Conservation (phyloP, 164 flowering plant species). For the Berberis vulgaris region DNA sequence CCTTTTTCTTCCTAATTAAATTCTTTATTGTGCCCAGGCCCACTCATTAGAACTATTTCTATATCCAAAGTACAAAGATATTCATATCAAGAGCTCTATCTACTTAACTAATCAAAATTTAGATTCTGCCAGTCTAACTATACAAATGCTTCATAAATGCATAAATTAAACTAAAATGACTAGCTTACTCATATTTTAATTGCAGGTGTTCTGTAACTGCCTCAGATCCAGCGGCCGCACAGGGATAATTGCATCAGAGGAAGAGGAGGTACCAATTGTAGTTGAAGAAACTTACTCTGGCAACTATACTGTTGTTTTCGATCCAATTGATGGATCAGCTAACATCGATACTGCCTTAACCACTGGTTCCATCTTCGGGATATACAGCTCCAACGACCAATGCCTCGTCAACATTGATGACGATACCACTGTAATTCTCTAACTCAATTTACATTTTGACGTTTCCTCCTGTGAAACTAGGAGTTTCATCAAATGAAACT, state of each 20-base stretch:
- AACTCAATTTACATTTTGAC: background rate
- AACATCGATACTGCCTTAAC: constrained; percentile 53
- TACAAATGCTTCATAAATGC: too few species aligned
- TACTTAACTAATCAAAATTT: too few species aligned
- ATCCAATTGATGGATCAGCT: constrained; percentile 64
- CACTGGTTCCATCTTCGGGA: constrained; percentile 68
- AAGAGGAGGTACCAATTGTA: constrained; percentile 68
- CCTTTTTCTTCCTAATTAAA: background rate
- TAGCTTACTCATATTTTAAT: background rate
- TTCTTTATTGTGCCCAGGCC: background rate
- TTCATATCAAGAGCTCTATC: too few species aligned
- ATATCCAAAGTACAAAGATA: background rate
- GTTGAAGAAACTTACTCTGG: constrained; percentile 69
- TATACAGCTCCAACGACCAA: constrained; percentile 50
- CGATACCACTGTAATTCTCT: constrained; percentile 36
- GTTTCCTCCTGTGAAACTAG: background rate
- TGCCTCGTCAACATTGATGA: constrained; percentile 51
- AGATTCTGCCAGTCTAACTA: background rate
- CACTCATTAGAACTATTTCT: background rate
- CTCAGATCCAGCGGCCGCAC: constrained; percentile 55
- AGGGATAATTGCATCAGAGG: constrained; percentile 64
- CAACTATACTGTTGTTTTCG: constrained; percentile 64
- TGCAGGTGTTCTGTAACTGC: constrained; percentile 61
- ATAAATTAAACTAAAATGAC: too few species aligned
- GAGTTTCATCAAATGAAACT: too few species aligned